Percentiles rank a stretch among this genome's conserved stretches.
Evolutionary conservation across 2,329 filamentous ascomycete genomes (phyloP).

Genomic region (Sporothrix brunneoviolacea): DNA sequence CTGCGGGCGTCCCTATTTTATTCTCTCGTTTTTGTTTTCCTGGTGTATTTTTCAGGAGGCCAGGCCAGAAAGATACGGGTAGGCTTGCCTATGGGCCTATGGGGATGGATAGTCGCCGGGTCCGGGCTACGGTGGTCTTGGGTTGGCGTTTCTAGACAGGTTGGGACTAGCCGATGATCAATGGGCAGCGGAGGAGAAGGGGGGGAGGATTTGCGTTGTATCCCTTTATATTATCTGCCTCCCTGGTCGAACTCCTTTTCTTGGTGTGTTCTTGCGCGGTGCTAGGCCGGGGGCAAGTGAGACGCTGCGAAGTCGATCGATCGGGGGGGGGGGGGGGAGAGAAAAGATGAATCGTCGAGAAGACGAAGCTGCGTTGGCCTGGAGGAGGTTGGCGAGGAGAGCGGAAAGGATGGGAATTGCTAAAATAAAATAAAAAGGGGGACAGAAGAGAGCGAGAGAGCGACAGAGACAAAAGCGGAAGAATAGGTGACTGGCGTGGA

Average conservation of each 20-base stretch:
- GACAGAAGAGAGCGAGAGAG: neutral
- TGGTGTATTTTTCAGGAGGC: neutral
- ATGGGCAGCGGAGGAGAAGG: constrained; percentile 9
- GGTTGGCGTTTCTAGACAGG: constrained; percentile 15
- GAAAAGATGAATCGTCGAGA: neutral
- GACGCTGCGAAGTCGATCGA: neutral
- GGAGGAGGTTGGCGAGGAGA: neutral
- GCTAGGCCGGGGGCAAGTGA: neutral
- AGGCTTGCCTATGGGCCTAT: constrained; percentile 14
- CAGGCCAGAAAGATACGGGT: constrained; percentile 14
- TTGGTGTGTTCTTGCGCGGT: neutral
- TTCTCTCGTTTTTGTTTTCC: constrained; percentile 1
- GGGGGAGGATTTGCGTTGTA: neutral
- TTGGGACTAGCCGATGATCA: constrained; percentile 21
- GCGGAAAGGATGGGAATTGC: no score
- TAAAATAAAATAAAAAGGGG: neutral
- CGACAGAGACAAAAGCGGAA: neutral
- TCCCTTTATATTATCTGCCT: constrained; percentile 4
- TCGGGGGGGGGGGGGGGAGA: no score
- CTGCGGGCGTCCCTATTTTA: constrained; percentile 12
- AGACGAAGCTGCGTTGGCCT: neutral
- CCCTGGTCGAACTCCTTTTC: constrained; percentile 8
- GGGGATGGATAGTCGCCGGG: constrained; percentile 18
- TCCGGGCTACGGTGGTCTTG: constrained; percentile 15
- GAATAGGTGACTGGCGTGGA: neutral